phyloP scores from a whole-genome alignment of 495 filamentous ascomycete genomes.

The Podospora pseudocomata region DNA sequence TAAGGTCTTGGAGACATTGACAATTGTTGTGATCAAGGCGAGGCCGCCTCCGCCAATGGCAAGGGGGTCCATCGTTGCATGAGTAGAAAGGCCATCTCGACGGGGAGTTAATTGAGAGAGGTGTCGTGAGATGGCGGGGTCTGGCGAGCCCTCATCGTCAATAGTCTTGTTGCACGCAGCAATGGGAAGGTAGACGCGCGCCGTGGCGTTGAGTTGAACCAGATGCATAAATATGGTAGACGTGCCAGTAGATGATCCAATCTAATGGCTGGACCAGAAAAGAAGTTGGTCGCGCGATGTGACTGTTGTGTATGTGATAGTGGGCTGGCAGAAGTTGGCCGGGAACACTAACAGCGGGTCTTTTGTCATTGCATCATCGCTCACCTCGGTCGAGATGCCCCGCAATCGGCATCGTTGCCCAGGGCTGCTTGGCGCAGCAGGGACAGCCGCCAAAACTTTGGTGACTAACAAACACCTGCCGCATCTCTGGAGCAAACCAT shows the following conservation, averaged over 20 bases:
- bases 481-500: background rate
- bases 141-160: too few relatives aligned
- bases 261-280: background rate
- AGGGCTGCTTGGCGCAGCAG: slow-evolving; percentile 1
- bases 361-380: background rate
- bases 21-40: too few relatives aligned
- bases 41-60: too few relatives aligned
- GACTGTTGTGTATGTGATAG: background rate
- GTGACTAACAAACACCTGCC: background rate
- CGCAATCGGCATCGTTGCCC: slow-evolving; percentile 9
- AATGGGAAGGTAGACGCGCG: too few relatives aligned
- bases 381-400: slow-evolving; percentile 1
- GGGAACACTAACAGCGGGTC: background rate
- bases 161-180: too few relatives aligned
- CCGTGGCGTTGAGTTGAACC: background rate
- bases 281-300: background rate
- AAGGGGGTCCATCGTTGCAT: too few relatives aligned
- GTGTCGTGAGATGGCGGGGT: too few relatives aligned
- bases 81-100: too few relatives aligned
- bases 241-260: background rate
- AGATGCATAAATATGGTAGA: too few relatives aligned
- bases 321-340: background rate
- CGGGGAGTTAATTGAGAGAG: too few relatives aligned
- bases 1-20: too few relatives aligned
- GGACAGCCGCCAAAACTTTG: slow-evolving; percentile 5